Base-by-base conservation (phyloP, 805 yeast species). In the Wickerhamomyces rabaulensis region DNA sequence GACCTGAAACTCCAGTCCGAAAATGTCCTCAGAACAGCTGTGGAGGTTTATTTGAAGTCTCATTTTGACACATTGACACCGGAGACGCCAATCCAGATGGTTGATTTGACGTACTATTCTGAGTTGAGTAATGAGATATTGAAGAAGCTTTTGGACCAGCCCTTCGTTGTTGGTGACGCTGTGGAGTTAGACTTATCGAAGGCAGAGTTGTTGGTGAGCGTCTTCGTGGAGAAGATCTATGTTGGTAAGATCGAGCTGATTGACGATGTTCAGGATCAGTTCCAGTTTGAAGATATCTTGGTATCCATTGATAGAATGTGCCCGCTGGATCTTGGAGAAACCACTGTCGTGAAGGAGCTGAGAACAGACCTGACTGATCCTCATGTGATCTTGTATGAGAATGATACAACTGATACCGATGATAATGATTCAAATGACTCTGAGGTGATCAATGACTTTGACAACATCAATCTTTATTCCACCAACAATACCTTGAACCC, bases 391-490 rank as follows among this genome's bases (percentile, higher is more conserved):
- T 33, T 16, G 36, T 33, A 17, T 12, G 44, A 16, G 4, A 22
- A 41, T 31, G 43, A 19, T 29, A 17, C 17, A 4, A 3, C 22
- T 5, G 6, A 23, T 23, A 22, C n/a, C 15, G 42, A 33, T 15
- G 16, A 17, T 6, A 9, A 13, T 12, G 37, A 16, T 16, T 33
- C 16, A 1, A 26, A 33, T 9, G 31, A 21, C 23, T 6, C 36
- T 16, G 29, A 33, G 6, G 35, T 39, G 2, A 19, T 41, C 25
- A 64, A 62, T 23, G 65, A 59, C 2, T 62, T 66, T 36, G 66
- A 61, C 44, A 60, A 63, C 22, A 61, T 67, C 25, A 62, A 62
- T 42, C 41, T 66, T 22, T 51, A 52, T 10, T 45, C 50, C 9
- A 8, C 17, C 12, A 33, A 10, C 12, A 56, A 45, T 12, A 41